Base-by-base conservation (phyloP, 129 eudicot species). In the Lactuca sativa region DNA sequence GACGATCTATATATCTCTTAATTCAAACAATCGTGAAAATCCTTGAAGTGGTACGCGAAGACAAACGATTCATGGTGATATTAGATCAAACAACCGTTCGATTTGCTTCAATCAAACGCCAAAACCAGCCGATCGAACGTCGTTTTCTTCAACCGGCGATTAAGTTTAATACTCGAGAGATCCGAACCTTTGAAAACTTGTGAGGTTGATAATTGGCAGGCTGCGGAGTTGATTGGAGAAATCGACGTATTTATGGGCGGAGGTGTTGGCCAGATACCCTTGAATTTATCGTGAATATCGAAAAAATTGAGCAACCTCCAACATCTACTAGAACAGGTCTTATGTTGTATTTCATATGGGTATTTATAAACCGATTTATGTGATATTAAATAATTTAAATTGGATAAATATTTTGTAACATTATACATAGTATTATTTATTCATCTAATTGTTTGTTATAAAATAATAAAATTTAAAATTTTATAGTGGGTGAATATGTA, bases 61-160 rank as follows among this genome's bases (percentile, higher is more conserved):
- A 56, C 4, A 9, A 56, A 59, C n/a, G 37, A 65, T 43, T 17
- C 66, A 74, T 64, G 11, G 40, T 32, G 78, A 52, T 40, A 3
- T 55, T 56, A 56, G 56, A 43, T 65, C 59, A 57, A 64, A 56
- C 21, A 55, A 40, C 44, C 55, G 71, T 25, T 38, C n/a, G 21
- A 36, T 73, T 73, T 74, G 67, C 59, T 74, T 74, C 51, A 56
- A 74, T 32, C 14, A 74, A 56, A 74, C 40, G 78, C 66, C 57
- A 17, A 30, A 69, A 74, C 11, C 15, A 30, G 64, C 41, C 47
- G 69, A 61, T 49, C 31, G 57, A 56, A 30, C 52, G 71, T 73
- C 64, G 78, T 55, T 57, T 64, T 64, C 72, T 64, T 64, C 59
- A 57, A 74, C 65, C 36, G 64, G 71, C 61, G 62, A 72, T 48